phyloP scores from a whole-genome alignment of 1,139 yeast genomes.

The Zygosaccharomyces sapae region DNA sequence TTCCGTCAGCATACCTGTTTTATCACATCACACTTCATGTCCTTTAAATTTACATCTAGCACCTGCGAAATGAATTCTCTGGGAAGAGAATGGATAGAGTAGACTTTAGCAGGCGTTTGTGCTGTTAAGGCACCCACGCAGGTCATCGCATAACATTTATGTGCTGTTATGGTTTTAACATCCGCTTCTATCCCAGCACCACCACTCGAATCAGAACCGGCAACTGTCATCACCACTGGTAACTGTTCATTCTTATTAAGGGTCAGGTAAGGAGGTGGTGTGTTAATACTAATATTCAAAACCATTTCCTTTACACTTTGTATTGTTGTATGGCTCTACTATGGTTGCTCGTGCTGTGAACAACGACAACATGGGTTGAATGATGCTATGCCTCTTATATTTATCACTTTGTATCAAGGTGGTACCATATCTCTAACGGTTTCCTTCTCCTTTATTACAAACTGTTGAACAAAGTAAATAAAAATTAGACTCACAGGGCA shows the following conservation, averaged over 20 bases:
- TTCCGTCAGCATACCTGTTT: constrained; percentile 78
- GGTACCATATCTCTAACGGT: no score
- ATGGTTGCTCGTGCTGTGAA: no score
- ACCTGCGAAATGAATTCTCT: constrained; percentile 44
- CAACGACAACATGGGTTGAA: no score
- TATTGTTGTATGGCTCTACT: no score
- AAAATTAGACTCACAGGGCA: no score
- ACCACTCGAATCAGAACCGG: constrained; percentile 88
- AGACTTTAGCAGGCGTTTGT: constrained; percentile 68
- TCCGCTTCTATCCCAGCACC: constrained; percentile 97
- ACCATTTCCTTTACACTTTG: constrained; percentile 14
- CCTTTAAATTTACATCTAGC: constrained; percentile 55
- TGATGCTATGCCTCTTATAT: no score
- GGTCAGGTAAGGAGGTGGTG: constrained; percentile 33
- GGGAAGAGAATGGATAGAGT: constrained; percentile 47
- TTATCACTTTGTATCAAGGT: no score
- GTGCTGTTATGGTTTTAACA: constrained; percentile 74
- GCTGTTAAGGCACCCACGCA: constrained; percentile 81
- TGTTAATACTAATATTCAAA: constrained; percentile 22
- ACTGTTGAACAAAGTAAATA: no score
- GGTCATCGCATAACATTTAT: constrained; percentile 74
- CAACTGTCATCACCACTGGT: constrained; percentile 55
- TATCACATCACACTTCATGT: constrained; percentile 63
- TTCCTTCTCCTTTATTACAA: no score
- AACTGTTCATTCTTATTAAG: constrained; percentile 22